Base-by-base conservation (phyloP, 805 yeast species). In the Cyberlindnera maclurae region DNA sequence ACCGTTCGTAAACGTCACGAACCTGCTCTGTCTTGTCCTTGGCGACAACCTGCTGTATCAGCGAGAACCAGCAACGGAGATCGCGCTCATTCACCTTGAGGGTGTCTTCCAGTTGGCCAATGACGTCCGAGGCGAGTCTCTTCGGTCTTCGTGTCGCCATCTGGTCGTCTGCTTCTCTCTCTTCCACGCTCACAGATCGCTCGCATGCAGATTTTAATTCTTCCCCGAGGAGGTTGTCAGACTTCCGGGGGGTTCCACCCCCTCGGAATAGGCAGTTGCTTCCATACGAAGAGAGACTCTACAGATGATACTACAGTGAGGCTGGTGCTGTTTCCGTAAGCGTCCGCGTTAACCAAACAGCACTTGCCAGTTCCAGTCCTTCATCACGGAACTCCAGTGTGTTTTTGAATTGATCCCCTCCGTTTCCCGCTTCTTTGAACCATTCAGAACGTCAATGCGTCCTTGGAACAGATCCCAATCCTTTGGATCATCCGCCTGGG, bases 361-460 rank as follows among this genome's bases (percentile, higher is more conserved):
- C 9, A 80, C 80, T 52, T 80, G 86, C 84, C 86, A 78, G 1
- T 78, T 77, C 86, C 87, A 79, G 46, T 80, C 85, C 48, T 73
- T 70, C 85, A 80, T 80, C 12, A 80, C 76, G 0, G 73, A 62
- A 40, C 77, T 73, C 87, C 87, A 80, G 55, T 80, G 85, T 6
- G 77, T 58, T 60, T 72, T 65, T 24, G 75, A 67, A 34, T 63
- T 61, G 31, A 76, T 63, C 2, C 71, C 71, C 27, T 63, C 64
- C 26, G 63, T 67, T 12, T 62, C 63, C 11, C 62, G 45, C 26
- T 45, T 43, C 38, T 48, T 49, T 12, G 31, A 35, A 7, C 49
- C 44, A 3, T 47, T 50, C 26, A 52, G 31, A 2, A 44, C 47
- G 29, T 51, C 56, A 11, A 52, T 54, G 12, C 52, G 38, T 4